phyloP scores from a whole-genome alignment of 768 basidiomycete genomes.

The Cystofilobasidium capitatum region DNA sequence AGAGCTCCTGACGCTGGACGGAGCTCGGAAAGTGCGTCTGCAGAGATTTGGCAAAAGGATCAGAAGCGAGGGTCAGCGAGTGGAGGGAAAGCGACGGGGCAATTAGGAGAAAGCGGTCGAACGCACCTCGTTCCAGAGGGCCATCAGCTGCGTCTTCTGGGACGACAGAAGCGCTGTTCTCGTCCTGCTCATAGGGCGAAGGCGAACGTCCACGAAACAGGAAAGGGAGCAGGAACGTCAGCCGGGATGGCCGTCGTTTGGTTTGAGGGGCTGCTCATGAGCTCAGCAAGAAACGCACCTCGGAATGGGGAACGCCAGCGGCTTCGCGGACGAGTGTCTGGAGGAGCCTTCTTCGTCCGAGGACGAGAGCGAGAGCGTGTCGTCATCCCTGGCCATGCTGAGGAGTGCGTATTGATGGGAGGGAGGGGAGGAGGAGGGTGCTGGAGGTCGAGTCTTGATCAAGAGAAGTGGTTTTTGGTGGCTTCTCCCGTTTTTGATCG shows the following conservation, averaged over 20 bases:
- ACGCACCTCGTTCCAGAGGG: background rate
- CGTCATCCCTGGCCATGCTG: background rate
- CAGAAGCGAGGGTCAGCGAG: background rate
- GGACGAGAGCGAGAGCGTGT: background rate
- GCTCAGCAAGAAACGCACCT: background rate
- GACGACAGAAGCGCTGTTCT: background rate
- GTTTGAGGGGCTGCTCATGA: too few species aligned
- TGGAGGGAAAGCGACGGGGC: background rate
- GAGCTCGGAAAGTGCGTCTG: slow-evolving; percentile 3
- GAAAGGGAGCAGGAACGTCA: background rate
- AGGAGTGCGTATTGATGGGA: too few species aligned
- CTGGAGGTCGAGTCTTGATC: too few species aligned
- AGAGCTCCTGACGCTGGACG: background rate
- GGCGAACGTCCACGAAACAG: background rate
- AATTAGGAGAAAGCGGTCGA: background rate
- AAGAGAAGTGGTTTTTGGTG: too few species aligned
- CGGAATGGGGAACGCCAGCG: background rate
- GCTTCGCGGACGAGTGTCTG: background rate
- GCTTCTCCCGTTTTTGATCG: too few species aligned
- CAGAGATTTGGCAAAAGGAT: background rate
- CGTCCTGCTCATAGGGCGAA: background rate
- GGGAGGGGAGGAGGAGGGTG: too few species aligned
- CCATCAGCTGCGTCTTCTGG: slow-evolving; percentile 4
- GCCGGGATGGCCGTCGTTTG: background rate
- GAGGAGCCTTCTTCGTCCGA: background rate